Base-by-base conservation (phyloP, 495 filamentous ascomycete genomes). In the Platismatia glauca region DNA sequence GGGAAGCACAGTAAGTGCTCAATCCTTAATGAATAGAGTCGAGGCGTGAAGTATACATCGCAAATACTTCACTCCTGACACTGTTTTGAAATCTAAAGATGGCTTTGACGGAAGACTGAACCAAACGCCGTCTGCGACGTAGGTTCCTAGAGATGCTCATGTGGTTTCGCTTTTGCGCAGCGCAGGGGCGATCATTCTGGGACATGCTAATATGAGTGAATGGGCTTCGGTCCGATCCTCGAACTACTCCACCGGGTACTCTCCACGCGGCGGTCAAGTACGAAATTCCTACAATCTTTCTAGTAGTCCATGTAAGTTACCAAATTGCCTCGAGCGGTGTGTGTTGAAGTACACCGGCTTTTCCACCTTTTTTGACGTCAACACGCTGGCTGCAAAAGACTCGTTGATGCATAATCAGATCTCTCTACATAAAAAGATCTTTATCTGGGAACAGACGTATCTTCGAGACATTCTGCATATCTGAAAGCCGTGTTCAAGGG, bases 201-300 rank as follows among this genome's bases (percentile, higher is more conserved):
- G 74, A 24, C 78, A 80, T 55, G 65, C 72, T 3, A 78, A 76
- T 58, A 69, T 79, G 69, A 75, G 73, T 31, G 74, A 76, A 62
- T 74, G 70, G 66, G 67, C 70, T 0, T 73, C 72, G 18, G 69
- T 76, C 59, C 71, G 71, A 16, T 71, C 66, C 6, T 65, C 60
- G 2, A 61, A 38, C 9, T 69, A 72, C 20, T 71, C 72, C 22
- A 66, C 68, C 4, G 78, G 76, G 3, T 79, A 76, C 71, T 78
- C 77, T 9, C 69, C 77, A 2, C 58, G 68, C 12, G 71, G 73
- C 0, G 76, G 78, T 1, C 77, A 79, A 53, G 75, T 56, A 9
- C 64, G 67, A 11, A 69, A 69, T 31, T 67, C 67, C 16, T 69
- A 64, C 43, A 55, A 69, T 33, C 67, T 69, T 34, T 62, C 67